Percentiles rank a stretch among this genome's conserved stretches.
Evolutionary conservation across 495 filamentous ascomycete genomes (phyloP).

Genomic region (Podospora anserina): DNA sequence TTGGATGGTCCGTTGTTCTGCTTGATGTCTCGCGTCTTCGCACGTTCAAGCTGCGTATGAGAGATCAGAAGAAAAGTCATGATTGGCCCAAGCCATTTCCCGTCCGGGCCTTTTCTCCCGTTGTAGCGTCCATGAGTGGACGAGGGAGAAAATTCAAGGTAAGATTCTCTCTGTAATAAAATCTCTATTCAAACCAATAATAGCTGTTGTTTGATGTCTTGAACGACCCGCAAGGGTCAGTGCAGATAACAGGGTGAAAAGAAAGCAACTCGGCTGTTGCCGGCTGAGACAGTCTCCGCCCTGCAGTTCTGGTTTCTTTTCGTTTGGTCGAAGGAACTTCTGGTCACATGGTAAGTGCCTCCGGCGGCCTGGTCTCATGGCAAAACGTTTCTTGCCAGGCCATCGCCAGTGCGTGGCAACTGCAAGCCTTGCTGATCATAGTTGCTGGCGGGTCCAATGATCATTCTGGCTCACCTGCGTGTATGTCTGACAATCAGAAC

Average conservation of each 20-base stretch:
- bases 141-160: background rate
- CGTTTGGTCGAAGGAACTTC: background rate
- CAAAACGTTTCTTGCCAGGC: constrained; percentile 8
- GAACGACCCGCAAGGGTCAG: background rate
- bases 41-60: background rate
- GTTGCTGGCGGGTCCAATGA: background rate
- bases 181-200: background rate
- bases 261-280: background rate
- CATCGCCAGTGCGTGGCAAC: constrained; percentile 1
- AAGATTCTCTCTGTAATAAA: background rate
- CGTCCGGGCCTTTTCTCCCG: background rate
- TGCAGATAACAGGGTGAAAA: background rate
- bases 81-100: background rate
- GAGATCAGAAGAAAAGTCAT: background rate
- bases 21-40: background rate
- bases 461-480: background rate
- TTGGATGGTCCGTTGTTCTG: background rate
- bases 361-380: constrained; percentile 7
- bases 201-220: background rate
- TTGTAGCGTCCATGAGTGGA: background rate
- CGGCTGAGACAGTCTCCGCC: constrained; percentile 1
- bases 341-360: constrained; percentile 1
- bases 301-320: background rate
- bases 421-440: constrained; percentile 5
- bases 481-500: background rate